Evolutionary conservation across 129 eudicot genomes (phyloP).

Genomic region (Centaurea solstitialis): DNA sequence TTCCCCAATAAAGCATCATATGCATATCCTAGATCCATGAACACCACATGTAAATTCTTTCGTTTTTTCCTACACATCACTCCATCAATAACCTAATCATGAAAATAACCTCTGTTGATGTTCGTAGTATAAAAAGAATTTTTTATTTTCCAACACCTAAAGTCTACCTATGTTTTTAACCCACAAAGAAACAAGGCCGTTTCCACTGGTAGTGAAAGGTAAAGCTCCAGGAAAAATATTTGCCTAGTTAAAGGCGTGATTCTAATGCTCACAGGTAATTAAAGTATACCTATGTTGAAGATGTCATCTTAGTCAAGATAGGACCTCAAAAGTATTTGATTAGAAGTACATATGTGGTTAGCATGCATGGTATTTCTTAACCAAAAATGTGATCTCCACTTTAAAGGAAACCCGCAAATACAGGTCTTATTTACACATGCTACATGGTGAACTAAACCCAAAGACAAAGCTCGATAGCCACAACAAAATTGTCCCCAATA

Average conservation of each 20-base stretch:
- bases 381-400: not conserved
- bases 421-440: not conserved
- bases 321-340: not conserved
- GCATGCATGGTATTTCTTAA: conserved; percentile 1
- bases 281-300: not conserved
- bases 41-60: not conserved
- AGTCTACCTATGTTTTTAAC: not conserved
- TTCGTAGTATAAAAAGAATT: not conserved
- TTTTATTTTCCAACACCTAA: not conserved
- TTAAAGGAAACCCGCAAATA: not conserved
- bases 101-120: not conserved
- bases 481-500: not conserved
- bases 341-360: not conserved
- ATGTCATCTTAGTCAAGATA: not conserved
- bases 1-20: not conserved
- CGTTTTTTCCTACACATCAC: not conserved
- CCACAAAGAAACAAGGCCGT: not conserved
- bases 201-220: not conserved
- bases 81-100: not conserved
- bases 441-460: not conserved
- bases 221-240: not conserved
- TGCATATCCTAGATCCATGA: not conserved
- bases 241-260: not conserved
- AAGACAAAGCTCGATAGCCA: not conserved
- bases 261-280: not conserved